phyloP scores from a whole-genome alignment of 108 stramenopile genomes.

The Pelagomonas calceolata region DNA sequence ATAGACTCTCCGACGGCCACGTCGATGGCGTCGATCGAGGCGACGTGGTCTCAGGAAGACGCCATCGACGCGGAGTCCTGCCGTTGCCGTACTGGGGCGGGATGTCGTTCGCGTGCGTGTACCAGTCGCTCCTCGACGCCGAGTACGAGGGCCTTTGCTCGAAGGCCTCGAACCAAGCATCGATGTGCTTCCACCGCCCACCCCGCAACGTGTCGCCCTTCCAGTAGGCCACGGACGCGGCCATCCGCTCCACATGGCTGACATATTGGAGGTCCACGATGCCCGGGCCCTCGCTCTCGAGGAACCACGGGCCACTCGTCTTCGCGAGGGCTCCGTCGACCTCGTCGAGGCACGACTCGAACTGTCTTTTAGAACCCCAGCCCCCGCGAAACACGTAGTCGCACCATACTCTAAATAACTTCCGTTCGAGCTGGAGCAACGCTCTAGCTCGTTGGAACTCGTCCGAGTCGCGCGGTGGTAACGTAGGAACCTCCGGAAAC shows the following conservation, averaged over 20 bases:
- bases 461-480: slow-evolving; percentile 36
- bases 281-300: slow-evolving; percentile 64
- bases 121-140: slow-evolving; percentile 70
- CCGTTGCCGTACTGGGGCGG: slow-evolving; percentile 16
- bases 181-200: slow-evolving; percentile 45
- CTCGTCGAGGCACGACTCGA: slow-evolving; percentile 55
- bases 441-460: slow-evolving; percentile 35
- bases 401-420: slow-evolving; percentile 85
- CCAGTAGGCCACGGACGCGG: slow-evolving; percentile 79
- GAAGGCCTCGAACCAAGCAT: slow-evolving; percentile 80
- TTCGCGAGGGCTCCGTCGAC: slow-evolving; percentile 58
- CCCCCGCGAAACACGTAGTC: slow-evolving; percentile 55
- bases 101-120: slow-evolving; percentile 62
- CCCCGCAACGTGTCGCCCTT: slow-evolving; percentile 68
- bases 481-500: slow-evolving; percentile 65
- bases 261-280: slow-evolving; percentile 88
- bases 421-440: slow-evolving; percentile 68
- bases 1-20: too few relatives aligned
- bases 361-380: slow-evolving; percentile 38
- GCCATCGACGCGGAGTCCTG: too few relatives aligned
- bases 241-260: slow-evolving; percentile 72
- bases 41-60: too few relatives aligned
- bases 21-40: too few relatives aligned
- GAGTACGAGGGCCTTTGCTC: slow-evolving; percentile 66
- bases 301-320: slow-evolving; percentile 79